Base-by-base conservation (phyloP, 202 grass and related monocot species). In the Setaria viridis region DNA sequence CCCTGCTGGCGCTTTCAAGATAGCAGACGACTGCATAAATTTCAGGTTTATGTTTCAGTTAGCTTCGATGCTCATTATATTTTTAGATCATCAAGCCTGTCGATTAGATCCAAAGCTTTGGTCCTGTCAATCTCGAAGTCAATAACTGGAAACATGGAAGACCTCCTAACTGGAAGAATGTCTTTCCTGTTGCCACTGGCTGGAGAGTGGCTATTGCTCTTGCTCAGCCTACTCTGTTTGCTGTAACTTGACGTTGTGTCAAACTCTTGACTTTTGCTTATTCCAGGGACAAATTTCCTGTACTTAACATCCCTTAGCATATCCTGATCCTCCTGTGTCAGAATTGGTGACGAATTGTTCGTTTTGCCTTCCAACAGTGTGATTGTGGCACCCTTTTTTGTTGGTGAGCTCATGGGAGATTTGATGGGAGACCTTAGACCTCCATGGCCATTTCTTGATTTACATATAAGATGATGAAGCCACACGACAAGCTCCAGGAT, bases 211-310 rank as follows among this genome's bases (percentile, higher is more conserved):
- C 86, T 99, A 82, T 86, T 99, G 72, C 97, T 97, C 87, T 94
- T 99, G 88, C 85, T 97, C 89, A 97, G 87, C 91, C 97, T 94
- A 70, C 51, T 83, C 3, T 97, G 82, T 64, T 91, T 99, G 66
- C 37, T 82, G 50, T 82, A 85, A 43, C 81, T 92, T 20, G 82
- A 80, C 71, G 50, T 90, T 10, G 59, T 99, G 76, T 85, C 82
- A 49, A 99, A 99, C 82, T 99, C 97, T 79, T 99, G 94, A 63
- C 97, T 99, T 81, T 91, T 99, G 76, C 94, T 94, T 84, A 97
- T 97, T 57, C 94, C 94, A 7, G 97, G 97, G 58, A 92, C 64
- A 62, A 91, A 88, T 79, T 88, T 93, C 54, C 87, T 93, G 74
- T 87, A 97, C 67, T 87, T 97, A 21, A 99, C 94, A 72, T 82